Conservation (phyloP, 257 asterid genomes). For the Cruciata laevipes region DNA sequence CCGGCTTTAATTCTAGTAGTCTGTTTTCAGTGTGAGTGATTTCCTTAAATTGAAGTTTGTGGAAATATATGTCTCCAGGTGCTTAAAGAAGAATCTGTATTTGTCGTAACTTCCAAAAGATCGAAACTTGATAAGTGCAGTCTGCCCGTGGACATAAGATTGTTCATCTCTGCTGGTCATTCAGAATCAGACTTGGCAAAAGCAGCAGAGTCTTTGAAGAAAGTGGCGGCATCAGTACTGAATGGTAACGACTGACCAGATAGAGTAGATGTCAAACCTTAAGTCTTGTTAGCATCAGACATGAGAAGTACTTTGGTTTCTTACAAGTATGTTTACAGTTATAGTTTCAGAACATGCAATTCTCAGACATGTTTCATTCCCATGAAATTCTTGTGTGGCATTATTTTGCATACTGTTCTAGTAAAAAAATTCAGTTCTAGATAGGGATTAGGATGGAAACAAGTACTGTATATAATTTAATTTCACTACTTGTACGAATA, state of each 20-base stretch:
- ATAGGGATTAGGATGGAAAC: background rate
- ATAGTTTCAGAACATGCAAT: background rate
- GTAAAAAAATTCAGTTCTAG: background rate
- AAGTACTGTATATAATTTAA: background rate
- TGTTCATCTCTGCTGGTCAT: conserved; percentile 68
- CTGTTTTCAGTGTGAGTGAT: background rate
- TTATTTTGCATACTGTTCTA: background rate
- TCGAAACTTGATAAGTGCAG: background rate
- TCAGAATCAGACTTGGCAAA: conserved; percentile 57
- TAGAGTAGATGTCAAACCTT: conserved; percentile 5
- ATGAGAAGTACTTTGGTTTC: background rate
- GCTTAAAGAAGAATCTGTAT: background rate
- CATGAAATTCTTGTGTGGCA: background rate
- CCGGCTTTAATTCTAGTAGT: background rate
- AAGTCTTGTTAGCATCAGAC: background rate
- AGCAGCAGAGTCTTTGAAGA: conserved; percentile 61
- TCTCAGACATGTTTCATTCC: background rate
- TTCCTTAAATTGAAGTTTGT: background rate
- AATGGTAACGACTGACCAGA: conserved; percentile 23
- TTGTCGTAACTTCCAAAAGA: background rate
- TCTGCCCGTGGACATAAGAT: background rate
- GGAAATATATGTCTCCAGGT: background rate
- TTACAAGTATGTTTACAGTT: background rate
- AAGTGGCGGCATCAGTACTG: conserved; percentile 34
- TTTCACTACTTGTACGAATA: background rate